A percentile compares a stretch with the other conserved stretches of the same genome.
Conservation (phyloP, 371 early-diverging fungal genomes). For the Fennellomyces sp. region DNA sequence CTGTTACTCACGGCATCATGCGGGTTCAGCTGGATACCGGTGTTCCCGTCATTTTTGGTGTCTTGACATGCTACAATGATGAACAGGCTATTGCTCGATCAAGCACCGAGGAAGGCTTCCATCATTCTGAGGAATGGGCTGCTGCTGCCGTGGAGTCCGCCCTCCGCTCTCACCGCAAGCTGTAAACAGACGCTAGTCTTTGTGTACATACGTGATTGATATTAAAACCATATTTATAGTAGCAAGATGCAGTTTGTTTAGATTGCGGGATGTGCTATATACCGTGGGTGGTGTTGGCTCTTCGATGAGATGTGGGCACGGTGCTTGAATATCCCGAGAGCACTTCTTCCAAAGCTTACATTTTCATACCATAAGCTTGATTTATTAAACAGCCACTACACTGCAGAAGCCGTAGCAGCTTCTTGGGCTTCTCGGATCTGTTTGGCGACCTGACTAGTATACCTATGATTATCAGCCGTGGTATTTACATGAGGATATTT, state of each 20-base stretch:
- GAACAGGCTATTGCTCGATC: constrained; percentile 90
- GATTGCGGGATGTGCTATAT: too few species aligned
- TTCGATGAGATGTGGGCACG: too few species aligned
- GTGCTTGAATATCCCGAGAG: too few species aligned
- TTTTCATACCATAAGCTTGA: too few species aligned
- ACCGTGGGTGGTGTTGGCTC: too few species aligned
- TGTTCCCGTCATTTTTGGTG: constrained; percentile 94
- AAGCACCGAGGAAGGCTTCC: constrained; percentile 79
- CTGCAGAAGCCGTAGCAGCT: too few species aligned
- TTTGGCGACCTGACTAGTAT: background rate
- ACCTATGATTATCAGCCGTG: background rate
- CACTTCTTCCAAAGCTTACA: too few species aligned
- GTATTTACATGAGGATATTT: constrained; percentile 14
- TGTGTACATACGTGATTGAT: too few species aligned
- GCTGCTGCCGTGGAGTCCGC: constrained; percentile 96
- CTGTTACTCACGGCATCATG: constrained; percentile 91
- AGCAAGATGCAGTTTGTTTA: too few species aligned
- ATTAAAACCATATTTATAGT: too few species aligned
- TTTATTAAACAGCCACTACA: too few species aligned
- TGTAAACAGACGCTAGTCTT: constrained; percentile 46
- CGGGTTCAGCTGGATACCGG: constrained; percentile 87
- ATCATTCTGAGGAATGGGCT: constrained; percentile 97
- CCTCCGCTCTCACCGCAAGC: constrained; percentile 55
- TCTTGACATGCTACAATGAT: constrained; percentile 92
- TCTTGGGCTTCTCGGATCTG: background rate